Evolutionary conservation across 306 rosid species (phyloP).

Genomic region (Vigna hirtella): DNA sequence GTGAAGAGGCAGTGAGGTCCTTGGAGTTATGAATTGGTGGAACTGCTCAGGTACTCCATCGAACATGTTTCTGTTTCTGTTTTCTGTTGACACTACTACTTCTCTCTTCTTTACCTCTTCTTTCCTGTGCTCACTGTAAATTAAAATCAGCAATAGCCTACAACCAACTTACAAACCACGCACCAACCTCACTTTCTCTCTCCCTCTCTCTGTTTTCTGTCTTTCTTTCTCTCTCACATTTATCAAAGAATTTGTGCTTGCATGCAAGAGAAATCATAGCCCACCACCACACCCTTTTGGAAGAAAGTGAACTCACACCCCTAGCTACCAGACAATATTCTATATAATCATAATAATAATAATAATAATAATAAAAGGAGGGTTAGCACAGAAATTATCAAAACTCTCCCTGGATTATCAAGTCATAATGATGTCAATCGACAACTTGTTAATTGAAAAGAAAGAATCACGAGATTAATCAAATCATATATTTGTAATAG

Average conservation of each 20-base stretch:
- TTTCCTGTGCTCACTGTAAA: constrained; percentile 52
- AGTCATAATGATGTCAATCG: too few relatives aligned
- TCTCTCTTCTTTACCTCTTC: constrained; percentile 48
- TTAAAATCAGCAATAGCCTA: constrained; percentile 52
- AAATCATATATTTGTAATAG: too few relatives aligned
- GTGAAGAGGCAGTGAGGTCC: constrained; percentile 62
- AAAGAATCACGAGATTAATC: too few relatives aligned
- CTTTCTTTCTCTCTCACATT: constrained; percentile 55
- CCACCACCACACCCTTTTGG: constrained; percentile 78
- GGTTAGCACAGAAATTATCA: background rate
- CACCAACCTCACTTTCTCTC: constrained; percentile 28
- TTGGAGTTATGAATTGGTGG: constrained; percentile 87
- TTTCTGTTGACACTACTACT: background rate
- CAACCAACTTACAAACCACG: constrained; percentile 55
- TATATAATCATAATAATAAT: background rate
- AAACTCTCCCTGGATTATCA: background rate
- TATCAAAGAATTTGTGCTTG: constrained; percentile 77
- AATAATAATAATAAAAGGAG: constrained; percentile 1
- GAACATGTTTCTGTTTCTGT: constrained; percentile 62
- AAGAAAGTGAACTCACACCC: constrained; percentile 82
- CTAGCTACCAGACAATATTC: constrained; percentile 32
- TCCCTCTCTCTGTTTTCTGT: constrained; percentile 33
- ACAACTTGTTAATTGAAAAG: too few relatives aligned
- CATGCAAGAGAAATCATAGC: constrained; percentile 60
- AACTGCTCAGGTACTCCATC: constrained; percentile 90